Conservation (phyloP, 768 basidiomycete species). For the Crassisporium funariophilum region DNA sequence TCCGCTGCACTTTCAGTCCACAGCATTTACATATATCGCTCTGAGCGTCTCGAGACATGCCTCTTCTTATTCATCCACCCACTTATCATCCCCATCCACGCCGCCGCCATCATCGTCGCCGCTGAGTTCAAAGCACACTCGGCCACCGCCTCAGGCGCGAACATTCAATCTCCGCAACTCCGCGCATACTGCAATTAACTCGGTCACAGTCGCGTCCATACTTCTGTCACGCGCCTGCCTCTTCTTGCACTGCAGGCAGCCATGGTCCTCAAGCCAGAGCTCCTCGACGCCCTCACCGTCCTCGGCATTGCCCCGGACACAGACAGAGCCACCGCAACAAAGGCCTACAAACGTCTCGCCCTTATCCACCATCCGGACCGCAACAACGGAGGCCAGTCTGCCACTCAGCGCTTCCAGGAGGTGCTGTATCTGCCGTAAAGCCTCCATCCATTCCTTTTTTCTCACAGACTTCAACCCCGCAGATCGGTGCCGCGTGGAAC, state of each 20-base stretch:
- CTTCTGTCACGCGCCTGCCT: slow-evolving; percentile 22
- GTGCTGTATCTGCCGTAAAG: slow-evolving; percentile 14
- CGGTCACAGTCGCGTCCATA: slow-evolving; percentile 19
- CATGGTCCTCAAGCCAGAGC: slow-evolving; percentile 29
- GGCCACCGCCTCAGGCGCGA: slow-evolving; percentile 1
- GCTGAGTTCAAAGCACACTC: slow-evolving; percentile 8
- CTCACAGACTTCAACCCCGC: slow-evolving; percentile 16
- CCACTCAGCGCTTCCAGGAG: slow-evolving; percentile 38
- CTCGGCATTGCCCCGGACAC: slow-evolving; percentile 29
- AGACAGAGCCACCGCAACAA: slow-evolving; percentile 24
- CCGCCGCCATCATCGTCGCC: slow-evolving; percentile 4
- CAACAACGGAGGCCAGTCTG: slow-evolving; percentile 32
- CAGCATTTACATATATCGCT: slow-evolving; percentile 12
- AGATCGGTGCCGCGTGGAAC: slow-evolving; percentile 40
- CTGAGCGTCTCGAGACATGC: slow-evolving; percentile 12
- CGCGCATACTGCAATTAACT: slow-evolving; percentile 13
- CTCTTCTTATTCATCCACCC: slow-evolving; percentile 7
- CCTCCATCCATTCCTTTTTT: slow-evolving; percentile 11
- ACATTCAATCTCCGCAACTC: slow-evolving; percentile 22
- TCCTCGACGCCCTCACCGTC: slow-evolving; percentile 29
- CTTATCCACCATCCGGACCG: slow-evolving; percentile 36
- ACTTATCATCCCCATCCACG: background rate
- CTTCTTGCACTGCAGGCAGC: too few relatives aligned
- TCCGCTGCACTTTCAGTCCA: slow-evolving; percentile 18
- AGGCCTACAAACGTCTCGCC: slow-evolving; percentile 33